A percentile compares a stretch with the other conserved stretches of the same genome.
Conservation (phyloP, 352 stramenopile species). For the Aphanomyces cochlioides region DNA sequence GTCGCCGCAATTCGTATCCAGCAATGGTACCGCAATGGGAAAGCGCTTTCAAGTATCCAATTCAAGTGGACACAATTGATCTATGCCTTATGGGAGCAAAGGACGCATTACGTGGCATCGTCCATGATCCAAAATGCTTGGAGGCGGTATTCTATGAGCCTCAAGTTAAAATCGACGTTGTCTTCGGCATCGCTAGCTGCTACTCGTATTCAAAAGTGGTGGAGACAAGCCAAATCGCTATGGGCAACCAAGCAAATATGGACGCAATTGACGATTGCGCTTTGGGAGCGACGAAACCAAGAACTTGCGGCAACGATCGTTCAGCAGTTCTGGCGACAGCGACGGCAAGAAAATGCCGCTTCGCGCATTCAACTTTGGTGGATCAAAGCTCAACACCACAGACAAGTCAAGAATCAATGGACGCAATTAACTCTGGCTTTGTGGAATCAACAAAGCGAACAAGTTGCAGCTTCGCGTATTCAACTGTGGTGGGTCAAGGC, state of each 20-base stretch:
- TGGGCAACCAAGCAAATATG: conserved; percentile 9
- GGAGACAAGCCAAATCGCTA: not conserved
- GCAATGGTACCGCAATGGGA: not conserved
- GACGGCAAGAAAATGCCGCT: conserved; percentile 4
- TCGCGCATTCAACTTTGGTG: conserved; percentile 29
- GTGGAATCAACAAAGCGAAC: not conserved
- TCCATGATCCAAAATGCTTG: not conserved
- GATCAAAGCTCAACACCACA: not conserved
- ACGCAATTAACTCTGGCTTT: not conserved
- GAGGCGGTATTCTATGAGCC: not conserved
- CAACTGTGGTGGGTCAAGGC: not conserved
- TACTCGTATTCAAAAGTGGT: conserved; percentile 24
- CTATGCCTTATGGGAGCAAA: not conserved
- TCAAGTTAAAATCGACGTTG: not conserved
- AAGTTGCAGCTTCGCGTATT: not conserved
- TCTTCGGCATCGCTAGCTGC: not conserved
- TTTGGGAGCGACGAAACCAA: conserved; percentile 3
- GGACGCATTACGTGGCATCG: not conserved
- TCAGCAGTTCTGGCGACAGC: conserved; percentile 4
- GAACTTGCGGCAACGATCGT: conserved; percentile 12
- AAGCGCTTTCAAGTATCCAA: not conserved
- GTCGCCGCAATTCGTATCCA: not conserved
- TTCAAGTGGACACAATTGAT: conserved; percentile 3
- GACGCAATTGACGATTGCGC: conserved; percentile 9
- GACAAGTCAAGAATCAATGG: conserved; percentile 10